Conservation (phyloP, 495 filamentous ascomycete species). For the Amorphotheca resinae region DNA sequence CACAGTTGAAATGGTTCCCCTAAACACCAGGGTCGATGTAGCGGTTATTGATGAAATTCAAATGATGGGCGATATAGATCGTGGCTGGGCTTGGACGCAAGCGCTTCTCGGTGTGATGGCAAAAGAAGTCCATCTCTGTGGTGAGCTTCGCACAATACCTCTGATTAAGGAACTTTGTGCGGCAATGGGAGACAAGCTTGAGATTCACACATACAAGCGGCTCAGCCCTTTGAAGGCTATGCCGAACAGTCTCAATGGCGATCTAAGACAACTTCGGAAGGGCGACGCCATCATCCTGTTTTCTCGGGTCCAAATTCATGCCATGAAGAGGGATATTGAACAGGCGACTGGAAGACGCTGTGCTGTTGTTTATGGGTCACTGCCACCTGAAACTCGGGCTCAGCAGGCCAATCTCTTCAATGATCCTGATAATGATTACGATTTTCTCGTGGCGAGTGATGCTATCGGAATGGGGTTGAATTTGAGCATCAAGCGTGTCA, state of each 20-base stretch:
- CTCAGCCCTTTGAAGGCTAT: constrained; percentile 64
- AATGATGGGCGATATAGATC: constrained; percentile 71
- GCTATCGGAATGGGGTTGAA: constrained; percentile 98
- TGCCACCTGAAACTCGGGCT: constrained; percentile 86
- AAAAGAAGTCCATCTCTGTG: constrained; percentile 85
- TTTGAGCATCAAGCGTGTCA: constrained; percentile 78
- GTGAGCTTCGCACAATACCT: constrained; percentile 71
- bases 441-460: constrained; percentile 87
- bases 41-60: constrained; percentile 98
- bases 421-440: constrained; percentile 85
- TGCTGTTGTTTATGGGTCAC: constrained; percentile 82
- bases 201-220: constrained; percentile 70
- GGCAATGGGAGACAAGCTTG: constrained; percentile 67
- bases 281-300: constrained; percentile 88
- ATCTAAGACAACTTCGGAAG: constrained; percentile 57
- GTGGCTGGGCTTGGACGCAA: constrained; percentile 96
- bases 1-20: constrained; percentile 90
- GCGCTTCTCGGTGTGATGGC: constrained; percentile 78
- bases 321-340: constrained; percentile 69
- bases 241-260: constrained; percentile 44
- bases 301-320: constrained; percentile 68
- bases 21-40: constrained; percentile 62
- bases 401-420: constrained; percentile 90
- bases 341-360: constrained; percentile 58
- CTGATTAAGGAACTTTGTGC: constrained; percentile 71